phyloP scores from a whole-genome alignment of 495 filamentous ascomycete species.

The Penicillium robsamsonii region DNA sequence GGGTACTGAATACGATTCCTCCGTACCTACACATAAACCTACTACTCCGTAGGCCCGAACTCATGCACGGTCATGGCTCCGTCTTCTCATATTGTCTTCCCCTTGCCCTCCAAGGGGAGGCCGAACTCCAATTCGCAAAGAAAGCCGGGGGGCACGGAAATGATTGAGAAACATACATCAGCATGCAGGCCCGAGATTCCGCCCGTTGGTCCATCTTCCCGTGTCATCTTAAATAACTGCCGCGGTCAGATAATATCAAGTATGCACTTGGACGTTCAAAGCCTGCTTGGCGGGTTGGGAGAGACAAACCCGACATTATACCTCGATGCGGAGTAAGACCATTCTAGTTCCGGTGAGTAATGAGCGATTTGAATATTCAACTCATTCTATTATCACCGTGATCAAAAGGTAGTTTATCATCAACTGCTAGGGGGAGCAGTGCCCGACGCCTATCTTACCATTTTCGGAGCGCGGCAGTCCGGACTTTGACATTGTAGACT shows the following conservation, averaged over 20 bases:
- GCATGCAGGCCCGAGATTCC: neutral
- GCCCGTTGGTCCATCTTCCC: neutral
- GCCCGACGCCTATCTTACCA: neutral
- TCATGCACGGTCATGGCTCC: constrained; percentile 13
- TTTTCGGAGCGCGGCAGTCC: neutral
- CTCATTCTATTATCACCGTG: neutral
- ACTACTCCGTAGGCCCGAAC: constrained; percentile 2
- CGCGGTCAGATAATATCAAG: constrained; percentile 3
- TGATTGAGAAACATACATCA: neutral
- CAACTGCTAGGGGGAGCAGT: neutral
- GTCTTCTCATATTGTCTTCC: neutral
- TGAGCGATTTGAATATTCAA: neutral
- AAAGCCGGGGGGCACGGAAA: constrained; percentile 6
- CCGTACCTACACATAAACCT: neutral
- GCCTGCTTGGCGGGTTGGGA: constrained; percentile 6
- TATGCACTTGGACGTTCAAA: constrained; percentile 5
- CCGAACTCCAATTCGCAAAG: constrained; percentile 1
- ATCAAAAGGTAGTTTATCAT: neutral
- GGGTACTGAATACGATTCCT: neutral
- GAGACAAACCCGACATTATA: neutral
- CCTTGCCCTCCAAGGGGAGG: neutral
- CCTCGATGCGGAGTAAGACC: neutral
- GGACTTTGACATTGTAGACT: neutral
- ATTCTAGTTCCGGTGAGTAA: neutral
- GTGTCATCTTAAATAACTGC: neutral